A percentile compares a stretch with the other conserved stretches of the same genome.
Conservation (phyloP, 306 rosid genomes). For the Medicago arabica region DNA sequence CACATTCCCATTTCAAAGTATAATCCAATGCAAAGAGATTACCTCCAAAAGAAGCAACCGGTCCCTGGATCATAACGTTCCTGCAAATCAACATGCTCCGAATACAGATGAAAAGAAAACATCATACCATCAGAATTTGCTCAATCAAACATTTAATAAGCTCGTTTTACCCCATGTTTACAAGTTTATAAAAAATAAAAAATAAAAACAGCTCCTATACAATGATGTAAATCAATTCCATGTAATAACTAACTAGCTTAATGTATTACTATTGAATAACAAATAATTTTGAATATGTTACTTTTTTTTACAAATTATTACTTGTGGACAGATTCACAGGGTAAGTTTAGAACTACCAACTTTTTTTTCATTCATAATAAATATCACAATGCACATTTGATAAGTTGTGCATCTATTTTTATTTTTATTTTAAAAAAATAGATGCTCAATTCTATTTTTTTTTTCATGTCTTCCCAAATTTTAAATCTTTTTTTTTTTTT, state of each 20-base stretch:
- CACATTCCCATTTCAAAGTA: too few relatives aligned
- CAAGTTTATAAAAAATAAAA: background rate
- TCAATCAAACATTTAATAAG: background rate
- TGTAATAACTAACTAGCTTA: too few relatives aligned
- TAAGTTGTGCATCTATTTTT: too few relatives aligned
- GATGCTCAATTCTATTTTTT: too few relatives aligned
- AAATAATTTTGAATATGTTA: background rate
- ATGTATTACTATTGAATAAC: too few relatives aligned
- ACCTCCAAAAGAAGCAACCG: background rate
- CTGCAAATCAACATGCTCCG: background rate
- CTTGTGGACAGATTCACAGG: slow-evolving; percentile 13
- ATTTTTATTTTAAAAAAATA: too few relatives aligned
- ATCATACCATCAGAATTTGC: background rate
- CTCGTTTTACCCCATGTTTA: background rate
- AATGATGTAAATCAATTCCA: too few relatives aligned
- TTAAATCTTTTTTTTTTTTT: too few relatives aligned
- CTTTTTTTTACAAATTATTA: background rate
- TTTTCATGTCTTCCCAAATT: too few relatives aligned
- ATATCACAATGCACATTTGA: too few relatives aligned
- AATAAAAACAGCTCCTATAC: too few relatives aligned
- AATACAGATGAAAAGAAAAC: background rate
- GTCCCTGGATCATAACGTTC: background rate
- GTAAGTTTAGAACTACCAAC: background rate
- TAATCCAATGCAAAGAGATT: background rate
- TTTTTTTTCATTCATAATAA: too few relatives aligned